A percentile compares a stretch with the other conserved stretches of the same genome.
Evolutionary conservation across 73 alveolate species (phyloP).

Genomic region (Stentor coeruleus): DNA sequence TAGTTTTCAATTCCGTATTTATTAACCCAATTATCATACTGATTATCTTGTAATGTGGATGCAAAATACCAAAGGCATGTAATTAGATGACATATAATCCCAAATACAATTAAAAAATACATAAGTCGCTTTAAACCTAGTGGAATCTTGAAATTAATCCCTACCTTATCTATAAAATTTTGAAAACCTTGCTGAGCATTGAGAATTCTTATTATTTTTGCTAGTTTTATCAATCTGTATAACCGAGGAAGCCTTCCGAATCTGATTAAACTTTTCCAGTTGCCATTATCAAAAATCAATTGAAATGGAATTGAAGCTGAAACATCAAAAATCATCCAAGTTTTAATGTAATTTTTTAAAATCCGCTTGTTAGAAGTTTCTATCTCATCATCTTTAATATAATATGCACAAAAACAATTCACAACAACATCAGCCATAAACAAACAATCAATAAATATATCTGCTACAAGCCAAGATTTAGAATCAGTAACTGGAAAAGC

Average conservation of each 20-base stretch:
- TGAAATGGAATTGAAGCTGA: neutral
- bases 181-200: constrained; percentile 31
- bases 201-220: constrained; percentile 40
- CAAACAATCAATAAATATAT: neutral
- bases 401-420: neutral
- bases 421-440: neutral
- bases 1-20: constrained; percentile 46
- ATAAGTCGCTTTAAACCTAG: constrained; percentile 63
- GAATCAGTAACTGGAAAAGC: neutral
- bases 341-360: neutral
- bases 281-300: neutral
- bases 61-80: constrained; percentile 82
- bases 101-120: constrained; percentile 49
- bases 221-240: constrained; percentile 41
- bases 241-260: constrained; percentile 29
- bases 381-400: neutral
- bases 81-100: constrained; percentile 68
- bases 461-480: neutral
- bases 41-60: constrained; percentile 62
- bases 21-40: constrained; percentile 86
- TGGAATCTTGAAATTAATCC: constrained; percentile 29
- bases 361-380: neutral
- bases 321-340: constrained; percentile 16
- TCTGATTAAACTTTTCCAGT: neutral
- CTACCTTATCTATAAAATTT: constrained; percentile 15